Conservation (phyloP, 192 early-diverging fungal genomes). For the Coemansia sp. region DNA sequence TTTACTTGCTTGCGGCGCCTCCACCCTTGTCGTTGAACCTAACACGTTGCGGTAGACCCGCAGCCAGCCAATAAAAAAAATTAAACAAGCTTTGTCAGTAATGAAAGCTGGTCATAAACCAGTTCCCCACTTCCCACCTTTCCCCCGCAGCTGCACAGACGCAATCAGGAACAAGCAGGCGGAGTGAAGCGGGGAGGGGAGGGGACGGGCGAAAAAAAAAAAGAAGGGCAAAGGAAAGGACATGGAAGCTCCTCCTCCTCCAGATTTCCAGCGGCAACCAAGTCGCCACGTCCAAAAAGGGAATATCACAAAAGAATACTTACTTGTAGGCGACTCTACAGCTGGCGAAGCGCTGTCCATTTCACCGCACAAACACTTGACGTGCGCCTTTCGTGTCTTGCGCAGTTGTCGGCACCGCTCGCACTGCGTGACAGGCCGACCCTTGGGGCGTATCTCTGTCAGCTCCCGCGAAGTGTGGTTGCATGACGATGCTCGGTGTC, state of each 20-base stretch:
- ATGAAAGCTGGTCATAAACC: not conserved
- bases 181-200: not conserved
- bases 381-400: slow-evolving; percentile 64
- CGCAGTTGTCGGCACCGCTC: slow-evolving; percentile 69
- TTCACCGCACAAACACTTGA: slow-evolving; percentile 69
- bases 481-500: slow-evolving; percentile 55
- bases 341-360: slow-evolving; percentile 12
- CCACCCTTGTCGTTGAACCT: slow-evolving; percentile 1
- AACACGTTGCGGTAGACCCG: not conserved
- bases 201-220: not conserved
- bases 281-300: not conserved
- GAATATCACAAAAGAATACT: slow-evolving; percentile 5
- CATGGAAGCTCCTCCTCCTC: not conserved
- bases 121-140: slow-evolving; percentile 1
- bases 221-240: not conserved
- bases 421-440: slow-evolving; percentile 74
- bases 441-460: slow-evolving; percentile 65
- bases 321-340: slow-evolving; percentile 9
- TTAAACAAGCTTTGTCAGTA: not conserved
- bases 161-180: slow-evolving; percentile 4
- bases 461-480: slow-evolving; percentile 60
- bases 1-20: slow-evolving; percentile 4
- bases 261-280: not conserved
- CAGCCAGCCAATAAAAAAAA: slow-evolving; percentile 5
- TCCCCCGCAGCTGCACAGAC: not conserved